A percentile compares a stretch with the other conserved stretches of the same genome.
phyloP scores from a whole-genome alignment of 2,329 filamentous ascomycete genomes.

The Bipolaris oryzae region DNA sequence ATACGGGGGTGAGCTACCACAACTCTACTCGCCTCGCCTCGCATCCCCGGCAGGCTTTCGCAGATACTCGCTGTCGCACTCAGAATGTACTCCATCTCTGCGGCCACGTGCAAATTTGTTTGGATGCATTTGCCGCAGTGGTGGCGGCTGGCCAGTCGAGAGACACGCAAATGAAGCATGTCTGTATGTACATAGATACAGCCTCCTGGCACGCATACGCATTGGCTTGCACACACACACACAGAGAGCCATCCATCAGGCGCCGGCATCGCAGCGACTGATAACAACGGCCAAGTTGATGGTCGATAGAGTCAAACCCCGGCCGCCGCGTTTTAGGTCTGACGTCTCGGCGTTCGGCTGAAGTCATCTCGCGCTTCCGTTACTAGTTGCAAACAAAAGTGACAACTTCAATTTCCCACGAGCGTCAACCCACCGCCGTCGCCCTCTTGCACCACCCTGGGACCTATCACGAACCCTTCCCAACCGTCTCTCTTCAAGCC shows the following conservation, averaged over 20 bases:
- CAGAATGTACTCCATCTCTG: slow-evolving; percentile 21
- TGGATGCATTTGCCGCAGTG: slow-evolving; percentile 1
- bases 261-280: slow-evolving; percentile 16
- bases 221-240: no score
- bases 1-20: slow-evolving; percentile 23
- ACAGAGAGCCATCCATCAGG: neutral
- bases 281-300: slow-evolving; percentile 7
- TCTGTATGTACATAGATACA: neutral
- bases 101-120: slow-evolving; percentile 3
- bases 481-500: slow-evolving; percentile 19
- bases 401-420: slow-evolving; percentile 25
- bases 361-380: slow-evolving; percentile 29
- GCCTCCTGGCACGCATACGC: neutral
- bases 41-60: slow-evolving; percentile 14
- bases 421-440: slow-evolving; percentile 21
- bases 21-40: slow-evolving; percentile 22
- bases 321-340: slow-evolving; percentile 20
- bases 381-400: slow-evolving; percentile 39
- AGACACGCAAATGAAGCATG: neutral
- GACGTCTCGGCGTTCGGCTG: slow-evolving; percentile 36
- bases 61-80: slow-evolving; percentile 22
- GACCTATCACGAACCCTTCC: slow-evolving; percentile 10
- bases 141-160: neutral
- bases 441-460: slow-evolving; percentile 15
- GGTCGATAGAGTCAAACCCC: slow-evolving; percentile 6